Evolutionary conservation across 148 eudicot species (phyloP), one percentile per base, ranked within the genome.

Genomic region (Polygonum maritimum): DNA sequence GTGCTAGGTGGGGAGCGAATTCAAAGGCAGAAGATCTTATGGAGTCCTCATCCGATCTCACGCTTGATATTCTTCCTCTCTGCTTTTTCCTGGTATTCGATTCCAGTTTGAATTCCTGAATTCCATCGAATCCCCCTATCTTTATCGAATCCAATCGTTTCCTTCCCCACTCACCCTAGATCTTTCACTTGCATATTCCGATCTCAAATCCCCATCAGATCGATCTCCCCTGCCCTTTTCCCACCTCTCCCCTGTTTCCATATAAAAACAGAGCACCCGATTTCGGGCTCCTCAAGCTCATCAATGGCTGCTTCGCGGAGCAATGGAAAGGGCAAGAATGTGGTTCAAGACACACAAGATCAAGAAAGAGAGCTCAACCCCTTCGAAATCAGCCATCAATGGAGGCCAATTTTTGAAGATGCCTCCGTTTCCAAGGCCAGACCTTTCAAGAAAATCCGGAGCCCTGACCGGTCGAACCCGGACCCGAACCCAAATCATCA

Each of bases 61-160:
- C 69, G 14, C 38, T 60, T 2, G 10, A 60, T 60, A 60, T 60
- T 60, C 67, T 12, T 9, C 69, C 38, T 12, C 69, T 38, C 71
- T 67, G 19, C 71, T 36, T 65, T 65, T 36, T 51, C 3, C 16
- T 22, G 44, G 44, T 13, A 65, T 65, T 38, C 71, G 71, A 65
- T 65, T 4, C 71, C 6, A 15, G 19, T 67, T 67, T 67, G 71
- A 67, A 35, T 67, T 67, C 21, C 3, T 60, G 69, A 31, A 26
- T 67, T 67, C 47, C 47, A 44, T 44, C 44, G 71, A 67, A 67
- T 67, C 71, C 69, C 22, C 44, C 71, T 67, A 67, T 67, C 71
- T 36, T 67, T 5, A 67, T 67, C 71, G 71, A 67, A 67, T 67
- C 71, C 36, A 67, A 67, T 67, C 71, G 44, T 38, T 31, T 62